These are phyloP conservation scores for Amaranthus cruentus DNA, from an alignment of 148 eudicot species.

Conservation along the genomic window DNA sequence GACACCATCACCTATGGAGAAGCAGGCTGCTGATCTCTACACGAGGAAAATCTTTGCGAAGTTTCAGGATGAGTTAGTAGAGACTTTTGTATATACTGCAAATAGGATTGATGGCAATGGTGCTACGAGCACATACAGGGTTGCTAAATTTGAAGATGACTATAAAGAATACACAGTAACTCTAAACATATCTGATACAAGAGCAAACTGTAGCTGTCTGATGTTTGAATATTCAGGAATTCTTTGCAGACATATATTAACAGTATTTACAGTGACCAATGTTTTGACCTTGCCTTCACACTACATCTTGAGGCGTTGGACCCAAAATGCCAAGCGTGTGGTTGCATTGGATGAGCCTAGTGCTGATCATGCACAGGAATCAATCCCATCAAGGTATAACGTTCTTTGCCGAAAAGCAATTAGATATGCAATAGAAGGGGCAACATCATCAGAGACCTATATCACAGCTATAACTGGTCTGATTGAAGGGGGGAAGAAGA, in stretches of 20 bases:
- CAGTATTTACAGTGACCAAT: conserved; percentile 86
- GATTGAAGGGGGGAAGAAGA: conserved; percentile 62
- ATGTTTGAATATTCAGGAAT: conserved; percentile 92
- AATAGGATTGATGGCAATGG: conserved; percentile 72
- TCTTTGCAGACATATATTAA: conserved; percentile 83
- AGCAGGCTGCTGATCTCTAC: conserved; percentile 76
- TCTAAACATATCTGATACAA: conserved; percentile 57
- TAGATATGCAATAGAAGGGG: conserved; percentile 74
- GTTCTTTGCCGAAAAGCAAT: conserved; percentile 71
- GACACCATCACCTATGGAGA: conserved; percentile 98
- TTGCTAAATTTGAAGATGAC: conserved; percentile 89
- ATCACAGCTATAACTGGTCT: conserved; percentile 53
- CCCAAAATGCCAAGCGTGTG: conserved; percentile 67
- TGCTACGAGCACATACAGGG: conserved; percentile 59
- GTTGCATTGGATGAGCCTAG: conserved; percentile 36
- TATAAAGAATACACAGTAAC: conserved; percentile 63
- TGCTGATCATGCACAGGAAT: conserved; percentile 37
- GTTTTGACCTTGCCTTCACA: conserved; percentile 86
- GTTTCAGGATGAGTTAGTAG: conserved; percentile 91
- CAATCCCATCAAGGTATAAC: conserved; percentile 61
- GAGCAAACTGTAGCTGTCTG: conserved; percentile 79
- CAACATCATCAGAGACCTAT: conserved; percentile 59
- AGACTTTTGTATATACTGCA: conserved; percentile 94
- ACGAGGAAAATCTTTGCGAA: conserved; percentile 73
- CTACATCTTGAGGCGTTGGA: conserved; percentile 90